Base-by-base conservation (phyloP, 371 early-diverging fungal genomes). In the Funneliformis caledonium region DNA sequence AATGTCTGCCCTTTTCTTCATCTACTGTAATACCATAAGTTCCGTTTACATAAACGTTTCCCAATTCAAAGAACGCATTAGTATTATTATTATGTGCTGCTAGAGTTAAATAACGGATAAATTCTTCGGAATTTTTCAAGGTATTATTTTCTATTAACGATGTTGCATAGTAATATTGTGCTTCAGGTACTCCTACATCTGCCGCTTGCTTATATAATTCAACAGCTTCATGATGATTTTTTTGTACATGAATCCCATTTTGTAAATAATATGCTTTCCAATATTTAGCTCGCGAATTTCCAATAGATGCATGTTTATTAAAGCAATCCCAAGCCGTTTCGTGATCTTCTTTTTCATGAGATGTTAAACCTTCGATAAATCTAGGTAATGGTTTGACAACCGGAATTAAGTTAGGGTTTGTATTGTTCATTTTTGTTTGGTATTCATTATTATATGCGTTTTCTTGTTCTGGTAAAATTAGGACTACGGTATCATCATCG, bases 291-390 rank as follows among this genome's bases (percentile, higher is more conserved):
- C 31, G 42, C 2, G 33, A n/a, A 61, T 76, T 62, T n/a, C 45
- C 48, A 60, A 60, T 60, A n/a, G 37, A 11, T 37, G 59, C 31
- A 62, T 76, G 76, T 22, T 14, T 9, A 3, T 76, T 45, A 47
- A 76, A 76, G 37, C 59, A 76, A 43, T 76, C 47, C 59, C 59
- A 76, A n/a, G 76, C 76, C 22, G 43, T 76, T 47, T 43, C 4
- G 43, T 60, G 26, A 61, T 60, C 43, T 9, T 5, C 26, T 4
- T 10, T 61, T 50, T 72, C 72, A 76, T 61, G 31, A 43, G 37
- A 11, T 14, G 8, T 43, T 19, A 76, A 33, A 16, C 76, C 76
- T 42, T 76, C 76, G 16, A 26, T 10, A 5, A 72, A 31, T 12
- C 26, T 47, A 19, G 52, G 33, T 22, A 52, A 50, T 47, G 72